phyloP scores from a whole-genome alignment of 108 stramenopile species.

The Skeletonema marinoi region DNA sequence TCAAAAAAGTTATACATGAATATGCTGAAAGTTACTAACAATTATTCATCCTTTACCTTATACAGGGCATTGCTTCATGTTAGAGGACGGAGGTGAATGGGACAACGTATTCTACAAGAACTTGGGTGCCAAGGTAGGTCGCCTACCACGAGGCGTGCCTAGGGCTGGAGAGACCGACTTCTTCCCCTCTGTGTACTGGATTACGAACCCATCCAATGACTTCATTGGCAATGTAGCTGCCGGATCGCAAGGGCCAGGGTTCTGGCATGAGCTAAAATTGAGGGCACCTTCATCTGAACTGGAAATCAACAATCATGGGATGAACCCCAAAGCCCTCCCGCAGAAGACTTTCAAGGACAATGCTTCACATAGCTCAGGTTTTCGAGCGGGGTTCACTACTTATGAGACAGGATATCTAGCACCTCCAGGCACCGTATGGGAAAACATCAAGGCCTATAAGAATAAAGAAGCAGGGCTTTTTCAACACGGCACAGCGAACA shows the following conservation, averaged over 20 bases:
- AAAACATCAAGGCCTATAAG: conserved; percentile 16
- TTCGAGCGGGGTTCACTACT: conserved; percentile 13
- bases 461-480: conserved; percentile 29
- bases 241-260: conserved; percentile 20
- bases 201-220: conserved; percentile 40
- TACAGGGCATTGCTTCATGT: conserved; percentile 49
- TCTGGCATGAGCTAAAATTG: conserved; percentile 29
- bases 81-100: conserved; percentile 38
- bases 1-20: not conserved
- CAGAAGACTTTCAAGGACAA: conserved; percentile 31
- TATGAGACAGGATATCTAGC: conserved; percentile 31
- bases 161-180: not conserved
- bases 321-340: not conserved
- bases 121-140: conserved; percentile 22
- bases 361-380: conserved; percentile 25
- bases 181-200: conserved; percentile 33
- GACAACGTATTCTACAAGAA: conserved; percentile 44
- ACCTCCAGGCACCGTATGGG: not conserved
- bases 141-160: not conserved
- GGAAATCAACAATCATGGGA: not conserved
- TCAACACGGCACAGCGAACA: conserved; percentile 33
- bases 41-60: not conserved
- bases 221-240: conserved; percentile 47
- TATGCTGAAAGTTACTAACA: not conserved
- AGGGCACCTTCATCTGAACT: conserved; percentile 14